Evolutionary conservation across 306 rosid genomes (phyloP).

Genomic region (Begonia masoniana): DNA sequence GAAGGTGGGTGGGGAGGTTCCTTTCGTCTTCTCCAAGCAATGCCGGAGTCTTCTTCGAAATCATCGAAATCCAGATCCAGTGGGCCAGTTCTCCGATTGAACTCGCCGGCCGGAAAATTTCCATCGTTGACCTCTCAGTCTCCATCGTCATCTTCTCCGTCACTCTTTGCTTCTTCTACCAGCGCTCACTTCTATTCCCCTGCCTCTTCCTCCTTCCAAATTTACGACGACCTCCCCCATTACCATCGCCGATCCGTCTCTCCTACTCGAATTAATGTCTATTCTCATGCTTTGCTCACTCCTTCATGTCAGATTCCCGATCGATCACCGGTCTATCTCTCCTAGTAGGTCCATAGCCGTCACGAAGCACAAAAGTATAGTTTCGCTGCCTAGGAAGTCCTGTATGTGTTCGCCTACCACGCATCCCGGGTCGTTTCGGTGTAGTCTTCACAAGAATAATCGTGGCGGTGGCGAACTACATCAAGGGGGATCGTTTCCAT

Average conservation of each 20-base stretch:
- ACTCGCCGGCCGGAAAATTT: slow-evolving; percentile 59
- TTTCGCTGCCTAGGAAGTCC: slow-evolving; percentile 41
- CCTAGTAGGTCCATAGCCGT: slow-evolving; percentile 70
- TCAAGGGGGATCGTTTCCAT: slow-evolving; percentile 29
- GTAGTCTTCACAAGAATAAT: slow-evolving; percentile 66
- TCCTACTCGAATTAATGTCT: slow-evolving; percentile 79
- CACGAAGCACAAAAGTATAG: slow-evolving; percentile 38
- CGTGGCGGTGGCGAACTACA: slow-evolving; percentile 7
- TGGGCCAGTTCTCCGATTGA: slow-evolving; percentile 66
- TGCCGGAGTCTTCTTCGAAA: slow-evolving; percentile 39
- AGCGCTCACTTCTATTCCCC: slow-evolving; percentile 43
- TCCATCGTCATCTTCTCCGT: slow-evolving; percentile 29
- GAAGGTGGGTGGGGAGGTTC: neutral
- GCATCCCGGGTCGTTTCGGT: slow-evolving; percentile 88
- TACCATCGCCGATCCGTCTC: slow-evolving; percentile 56
- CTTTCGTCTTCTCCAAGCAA: slow-evolving; percentile 2
- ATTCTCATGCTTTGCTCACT: slow-evolving; percentile 20
- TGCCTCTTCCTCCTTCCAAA: slow-evolving; percentile 30
- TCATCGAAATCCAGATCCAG: slow-evolving; percentile 34
- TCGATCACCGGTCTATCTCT: slow-evolving; percentile 61
- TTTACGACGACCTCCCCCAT: slow-evolving; percentile 13
- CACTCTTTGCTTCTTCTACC: slow-evolving; percentile 73
- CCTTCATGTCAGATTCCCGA: slow-evolving; percentile 60
- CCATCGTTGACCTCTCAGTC: slow-evolving; percentile 22
- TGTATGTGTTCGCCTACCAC: slow-evolving; percentile 93